Percentiles rank a stretch among this genome's conserved stretches.
Conservation (phyloP, 2,329 filamentous ascomycete genomes). For the Trichoderma harzianum region DNA sequence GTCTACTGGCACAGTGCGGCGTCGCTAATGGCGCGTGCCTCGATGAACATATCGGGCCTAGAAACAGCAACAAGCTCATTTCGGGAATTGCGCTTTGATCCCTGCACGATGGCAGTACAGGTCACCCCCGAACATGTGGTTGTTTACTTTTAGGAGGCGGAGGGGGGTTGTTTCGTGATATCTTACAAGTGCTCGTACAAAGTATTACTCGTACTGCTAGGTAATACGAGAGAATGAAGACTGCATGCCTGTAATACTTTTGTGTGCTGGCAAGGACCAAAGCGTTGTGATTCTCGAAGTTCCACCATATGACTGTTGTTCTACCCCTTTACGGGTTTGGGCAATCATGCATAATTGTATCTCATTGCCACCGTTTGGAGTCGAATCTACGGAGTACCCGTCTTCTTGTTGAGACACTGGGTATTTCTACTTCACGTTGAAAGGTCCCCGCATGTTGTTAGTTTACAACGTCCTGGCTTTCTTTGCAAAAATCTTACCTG, state of each 20-base stretch:
- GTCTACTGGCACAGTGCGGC: neutral
- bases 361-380: neutral
- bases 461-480: neutral
- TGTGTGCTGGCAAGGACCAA: neutral
- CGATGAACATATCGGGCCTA: neutral
- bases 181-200: neutral
- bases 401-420: neutral
- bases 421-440: neutral
- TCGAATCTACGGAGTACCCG: neutral
- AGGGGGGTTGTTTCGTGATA: neutral
- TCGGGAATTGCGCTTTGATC: neutral
- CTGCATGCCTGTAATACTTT: neutral
- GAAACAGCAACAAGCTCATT: conserved; percentile 8
- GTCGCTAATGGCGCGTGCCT: neutral
- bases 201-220: neutral
- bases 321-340: neutral
- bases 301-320: neutral
- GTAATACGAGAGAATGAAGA: neutral
- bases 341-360: neutral
- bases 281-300: neutral
- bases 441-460: neutral
- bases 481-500: neutral
- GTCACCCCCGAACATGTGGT: neutral
- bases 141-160: neutral
- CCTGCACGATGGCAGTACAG: neutral